Percentiles rank a stretch among this genome's conserved stretches.
phyloP scores from a whole-genome alignment of 768 basidiomycete species.

The Xanthoconium purpureum region DNA sequence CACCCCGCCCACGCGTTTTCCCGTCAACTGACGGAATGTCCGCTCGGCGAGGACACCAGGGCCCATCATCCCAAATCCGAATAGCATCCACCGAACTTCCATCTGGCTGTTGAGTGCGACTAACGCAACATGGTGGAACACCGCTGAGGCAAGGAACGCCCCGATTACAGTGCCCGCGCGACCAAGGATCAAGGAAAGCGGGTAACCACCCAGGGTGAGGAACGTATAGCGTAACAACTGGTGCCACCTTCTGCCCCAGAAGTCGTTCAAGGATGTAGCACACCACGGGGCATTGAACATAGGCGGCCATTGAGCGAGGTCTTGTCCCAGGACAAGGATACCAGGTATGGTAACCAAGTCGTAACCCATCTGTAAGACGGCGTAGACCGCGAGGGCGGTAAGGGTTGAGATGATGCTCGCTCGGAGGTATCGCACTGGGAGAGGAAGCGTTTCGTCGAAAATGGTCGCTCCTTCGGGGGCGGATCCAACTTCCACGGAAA shows the following conservation, averaged over 20 bases:
- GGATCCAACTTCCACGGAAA: neutral
- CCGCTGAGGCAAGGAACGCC: neutral
- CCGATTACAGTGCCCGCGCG: neutral
- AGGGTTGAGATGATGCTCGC: neutral
- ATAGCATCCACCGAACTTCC: neutral
- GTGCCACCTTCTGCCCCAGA: conserved; percentile 1
- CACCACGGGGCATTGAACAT: neutral
- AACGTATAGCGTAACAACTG: neutral
- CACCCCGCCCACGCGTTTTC: neutral
- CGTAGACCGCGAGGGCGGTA: neutral
- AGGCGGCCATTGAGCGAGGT: conserved; percentile 1
- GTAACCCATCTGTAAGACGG: neutral
- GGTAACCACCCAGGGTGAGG: neutral
- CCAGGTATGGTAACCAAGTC: neutral
- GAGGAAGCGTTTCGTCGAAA: neutral
- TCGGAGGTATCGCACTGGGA: neutral
- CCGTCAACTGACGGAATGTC: neutral
- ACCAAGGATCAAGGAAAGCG: neutral
- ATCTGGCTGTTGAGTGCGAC: neutral
- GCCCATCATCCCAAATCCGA: conserved; percentile 5
- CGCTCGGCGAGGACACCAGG: neutral
- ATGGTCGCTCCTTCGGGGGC: neutral
- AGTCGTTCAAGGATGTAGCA: neutral
- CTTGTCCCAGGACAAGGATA: neutral
- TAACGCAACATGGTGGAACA: neutral